phyloP scores from a whole-genome alignment of 2,329 filamentous ascomycete species.

The Parafenestella ontariensis region DNA sequence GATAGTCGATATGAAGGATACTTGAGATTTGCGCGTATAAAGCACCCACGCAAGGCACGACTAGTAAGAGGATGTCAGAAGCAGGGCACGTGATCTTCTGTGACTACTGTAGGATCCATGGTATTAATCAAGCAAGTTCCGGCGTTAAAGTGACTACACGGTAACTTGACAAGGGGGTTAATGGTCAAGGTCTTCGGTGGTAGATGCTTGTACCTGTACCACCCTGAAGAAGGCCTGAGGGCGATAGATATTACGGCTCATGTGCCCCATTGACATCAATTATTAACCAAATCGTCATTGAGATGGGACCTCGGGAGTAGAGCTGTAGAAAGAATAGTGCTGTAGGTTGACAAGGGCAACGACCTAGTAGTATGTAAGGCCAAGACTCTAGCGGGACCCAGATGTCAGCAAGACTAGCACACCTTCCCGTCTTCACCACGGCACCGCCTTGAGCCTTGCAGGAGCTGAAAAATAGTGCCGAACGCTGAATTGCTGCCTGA shows the following conservation, averaged over 20 bases:
- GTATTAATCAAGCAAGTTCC: background rate
- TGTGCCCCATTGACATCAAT: background rate
- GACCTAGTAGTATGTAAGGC: background rate
- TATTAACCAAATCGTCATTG: background rate
- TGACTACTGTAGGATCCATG: background rate
- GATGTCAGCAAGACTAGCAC: conserved; percentile 1
- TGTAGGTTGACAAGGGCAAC: background rate
- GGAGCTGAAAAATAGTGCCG: background rate
- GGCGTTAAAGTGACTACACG: background rate
- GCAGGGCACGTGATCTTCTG: background rate
- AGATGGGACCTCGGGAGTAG: background rate
- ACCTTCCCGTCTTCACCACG: background rate
- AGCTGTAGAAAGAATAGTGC: background rate
- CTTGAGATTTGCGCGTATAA: background rate
- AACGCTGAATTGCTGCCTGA: conserved; percentile 1
- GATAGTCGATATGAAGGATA: background rate
- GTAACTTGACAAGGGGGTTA: background rate
- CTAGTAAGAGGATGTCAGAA: background rate
- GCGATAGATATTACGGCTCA: background rate
- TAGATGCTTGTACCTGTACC: background rate
- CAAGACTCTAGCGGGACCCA: background rate
- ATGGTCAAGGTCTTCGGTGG: background rate
- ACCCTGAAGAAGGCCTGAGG: background rate
- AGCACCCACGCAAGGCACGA: background rate
- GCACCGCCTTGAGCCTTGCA: conserved; percentile 1